Conservation (phyloP, 2,329 filamentous ascomycete genomes). For the Periconia sp. region DNA sequence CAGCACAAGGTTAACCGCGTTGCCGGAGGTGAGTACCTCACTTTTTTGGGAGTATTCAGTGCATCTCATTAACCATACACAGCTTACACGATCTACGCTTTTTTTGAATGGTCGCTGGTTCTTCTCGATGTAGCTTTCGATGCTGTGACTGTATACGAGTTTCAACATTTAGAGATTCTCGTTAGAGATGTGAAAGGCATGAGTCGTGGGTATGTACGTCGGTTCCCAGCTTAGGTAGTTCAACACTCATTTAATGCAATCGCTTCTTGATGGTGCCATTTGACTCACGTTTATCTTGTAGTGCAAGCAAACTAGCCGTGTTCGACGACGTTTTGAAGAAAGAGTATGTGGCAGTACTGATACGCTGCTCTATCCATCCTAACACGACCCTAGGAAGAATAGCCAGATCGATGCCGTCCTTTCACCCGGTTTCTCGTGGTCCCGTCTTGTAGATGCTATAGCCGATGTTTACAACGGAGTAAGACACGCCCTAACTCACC, state of each 20-base stretch:
- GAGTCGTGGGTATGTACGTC: slow-evolving; percentile 97
- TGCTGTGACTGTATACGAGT: slow-evolving; percentile 90
- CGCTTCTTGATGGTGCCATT: slow-evolving; percentile 29
- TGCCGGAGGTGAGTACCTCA: slow-evolving; percentile 73
- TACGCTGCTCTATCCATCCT: slow-evolving; percentile 12
- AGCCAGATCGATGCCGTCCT: slow-evolving; percentile 72
- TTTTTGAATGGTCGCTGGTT: slow-evolving; percentile 96
- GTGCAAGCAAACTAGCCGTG: slow-evolving; percentile 52
- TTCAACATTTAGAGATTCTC: slow-evolving; percentile 82
- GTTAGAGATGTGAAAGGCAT: slow-evolving; percentile 85
- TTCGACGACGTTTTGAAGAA: slow-evolving; percentile 63
- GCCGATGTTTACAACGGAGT: slow-evolving; percentile 93
- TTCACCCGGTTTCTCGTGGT: slow-evolving; percentile 70
- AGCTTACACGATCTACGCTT: slow-evolving; percentile 97
- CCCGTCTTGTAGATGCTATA: slow-evolving; percentile 73
- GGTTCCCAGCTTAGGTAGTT: slow-evolving; percentile 85
- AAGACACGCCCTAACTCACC: slow-evolving; percentile 41
- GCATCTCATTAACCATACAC: slow-evolving; percentile 23
- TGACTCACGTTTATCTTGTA: slow-evolving; percentile 24
- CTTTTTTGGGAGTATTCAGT: neutral
- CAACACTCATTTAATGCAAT: slow-evolving; percentile 38
- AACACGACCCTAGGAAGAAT: slow-evolving; percentile 63
- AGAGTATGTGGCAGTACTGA: slow-evolving; percentile 59
- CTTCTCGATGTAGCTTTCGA: slow-evolving; percentile 96
- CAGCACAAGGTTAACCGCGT: slow-evolving; percentile 97